These are phyloP conservation scores for Periconia macrospinosa DNA, from an alignment of 2,329 filamentous ascomycete species.

Conservation along the genomic window DNA sequence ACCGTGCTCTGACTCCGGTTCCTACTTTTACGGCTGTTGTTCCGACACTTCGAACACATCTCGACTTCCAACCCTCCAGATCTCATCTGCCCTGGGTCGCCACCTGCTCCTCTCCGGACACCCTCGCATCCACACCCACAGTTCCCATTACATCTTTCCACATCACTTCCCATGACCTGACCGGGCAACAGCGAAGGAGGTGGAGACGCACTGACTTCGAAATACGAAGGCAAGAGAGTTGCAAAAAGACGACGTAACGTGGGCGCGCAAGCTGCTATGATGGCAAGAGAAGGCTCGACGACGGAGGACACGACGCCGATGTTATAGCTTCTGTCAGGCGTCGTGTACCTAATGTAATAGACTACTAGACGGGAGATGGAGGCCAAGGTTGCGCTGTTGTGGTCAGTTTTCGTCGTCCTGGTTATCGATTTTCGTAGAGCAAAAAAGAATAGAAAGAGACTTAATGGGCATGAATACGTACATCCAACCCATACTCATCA, in stretches of 20 bases:
- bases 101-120: too few relatives aligned
- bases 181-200: too few relatives aligned
- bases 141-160: too few relatives aligned
- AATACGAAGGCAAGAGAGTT: conserved; percentile 32
- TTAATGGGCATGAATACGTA: conserved; percentile 15
- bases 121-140: too few relatives aligned
- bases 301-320: conserved; percentile 43
- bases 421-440: not conserved
- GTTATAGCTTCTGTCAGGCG: conserved; percentile 35
- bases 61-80: too few relatives aligned
- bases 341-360: conserved; percentile 43
- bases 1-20: too few relatives aligned
- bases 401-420: not conserved
- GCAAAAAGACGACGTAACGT: conserved; percentile 53
- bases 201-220: conserved; percentile 3
- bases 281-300: conserved; percentile 49
- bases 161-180: too few relatives aligned
- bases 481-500: conserved; percentile 42
- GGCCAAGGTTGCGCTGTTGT: conserved; percentile 31
- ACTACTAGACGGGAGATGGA: conserved; percentile 43
- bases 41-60: too few relatives aligned
- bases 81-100: too few relatives aligned
- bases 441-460: not conserved
- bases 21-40: too few relatives aligned
- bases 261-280: conserved; percentile 58